Evolutionary conservation across 495 filamentous ascomycete genomes (phyloP).

Genomic region (Talaromyces borbonicus): DNA sequence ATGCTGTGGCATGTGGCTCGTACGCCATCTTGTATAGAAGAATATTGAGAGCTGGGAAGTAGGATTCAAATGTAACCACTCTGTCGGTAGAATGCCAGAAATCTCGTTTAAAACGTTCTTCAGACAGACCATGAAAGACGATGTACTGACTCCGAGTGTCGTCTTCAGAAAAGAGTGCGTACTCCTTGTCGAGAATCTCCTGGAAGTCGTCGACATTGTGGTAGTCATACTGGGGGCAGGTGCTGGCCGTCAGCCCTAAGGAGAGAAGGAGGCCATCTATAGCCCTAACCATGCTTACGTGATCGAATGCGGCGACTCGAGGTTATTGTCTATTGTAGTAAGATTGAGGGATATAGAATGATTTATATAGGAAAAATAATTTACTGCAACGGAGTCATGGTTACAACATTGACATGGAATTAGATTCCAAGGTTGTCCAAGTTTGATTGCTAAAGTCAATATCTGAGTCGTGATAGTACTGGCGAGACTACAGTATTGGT

Average conservation of each 20-base stretch:
- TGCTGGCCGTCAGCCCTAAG: neutral
- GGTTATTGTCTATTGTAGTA: no score
- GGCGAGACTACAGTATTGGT: no score
- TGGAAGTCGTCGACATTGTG: neutral
- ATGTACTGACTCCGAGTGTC: neutral
- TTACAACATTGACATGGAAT: no score
- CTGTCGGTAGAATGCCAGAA: neutral
- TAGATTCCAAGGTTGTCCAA: no score
- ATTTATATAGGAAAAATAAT: no score
- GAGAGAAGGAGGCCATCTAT: neutral
- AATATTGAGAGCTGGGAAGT: neutral
- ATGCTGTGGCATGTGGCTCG: neutral
- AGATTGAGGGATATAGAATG: no score
- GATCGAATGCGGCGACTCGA: no score
- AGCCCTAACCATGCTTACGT: neutral
- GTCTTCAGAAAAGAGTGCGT: neutral
- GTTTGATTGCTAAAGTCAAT: no score
- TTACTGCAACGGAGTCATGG: no score
- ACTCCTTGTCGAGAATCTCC: neutral
- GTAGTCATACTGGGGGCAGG: neutral
- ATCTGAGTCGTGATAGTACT: no score
- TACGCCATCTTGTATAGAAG: neutral
- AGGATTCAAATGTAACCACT: neutral
- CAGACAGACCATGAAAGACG: neutral
- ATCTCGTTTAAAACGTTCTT: neutral